Conservation (phyloP, 345 rosid genomes). For the Hibiscus syriacus region DNA sequence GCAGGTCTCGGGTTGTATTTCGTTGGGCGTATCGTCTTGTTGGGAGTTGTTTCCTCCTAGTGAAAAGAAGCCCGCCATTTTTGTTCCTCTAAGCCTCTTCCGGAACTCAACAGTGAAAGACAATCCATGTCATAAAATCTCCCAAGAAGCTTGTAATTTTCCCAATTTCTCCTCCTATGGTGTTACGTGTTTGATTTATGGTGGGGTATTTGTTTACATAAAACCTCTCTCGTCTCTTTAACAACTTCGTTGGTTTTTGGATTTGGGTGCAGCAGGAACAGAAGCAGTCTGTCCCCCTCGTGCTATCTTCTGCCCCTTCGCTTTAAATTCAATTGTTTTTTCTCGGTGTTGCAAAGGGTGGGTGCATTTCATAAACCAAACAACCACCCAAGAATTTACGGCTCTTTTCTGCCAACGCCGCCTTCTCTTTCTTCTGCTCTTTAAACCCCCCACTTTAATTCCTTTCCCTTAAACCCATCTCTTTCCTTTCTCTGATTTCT, state of each 20-base stretch:
- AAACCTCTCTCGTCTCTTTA: not conserved
- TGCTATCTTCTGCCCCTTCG: not conserved
- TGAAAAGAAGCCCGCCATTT: conserved; percentile 66
- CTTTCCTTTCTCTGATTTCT: conserved; percentile 20
- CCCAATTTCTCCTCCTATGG: not conserved
- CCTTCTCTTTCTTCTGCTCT: conserved; percentile 33
- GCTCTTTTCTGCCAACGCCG: conserved; percentile 70
- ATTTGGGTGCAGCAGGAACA: too few species aligned
- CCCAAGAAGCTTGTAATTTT: too few species aligned
- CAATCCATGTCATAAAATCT: conserved; percentile 31
- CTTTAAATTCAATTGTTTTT: conserved; percentile 3
- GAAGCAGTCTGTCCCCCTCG: not conserved
- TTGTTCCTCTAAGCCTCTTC: conserved; percentile 37
- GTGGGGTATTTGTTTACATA: not conserved
- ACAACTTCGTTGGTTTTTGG: conserved; percentile 1
- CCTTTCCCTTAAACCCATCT: conserved; percentile 27
- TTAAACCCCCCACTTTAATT: conserved; percentile 24
- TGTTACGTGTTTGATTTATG: too few species aligned
- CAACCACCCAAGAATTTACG: conserved; percentile 24
- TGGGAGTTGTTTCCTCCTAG: conserved; percentile 32
- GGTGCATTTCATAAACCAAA: conserved; percentile 16
- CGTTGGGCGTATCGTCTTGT: conserved; percentile 23
- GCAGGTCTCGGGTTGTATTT: conserved; percentile 42
- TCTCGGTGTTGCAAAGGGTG: not conserved
- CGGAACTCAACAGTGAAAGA: conserved; percentile 23